Evolutionary conservation across 169 alveolate genomes (phyloP).

Genomic region (Plasmodium coatneyi): DNA sequence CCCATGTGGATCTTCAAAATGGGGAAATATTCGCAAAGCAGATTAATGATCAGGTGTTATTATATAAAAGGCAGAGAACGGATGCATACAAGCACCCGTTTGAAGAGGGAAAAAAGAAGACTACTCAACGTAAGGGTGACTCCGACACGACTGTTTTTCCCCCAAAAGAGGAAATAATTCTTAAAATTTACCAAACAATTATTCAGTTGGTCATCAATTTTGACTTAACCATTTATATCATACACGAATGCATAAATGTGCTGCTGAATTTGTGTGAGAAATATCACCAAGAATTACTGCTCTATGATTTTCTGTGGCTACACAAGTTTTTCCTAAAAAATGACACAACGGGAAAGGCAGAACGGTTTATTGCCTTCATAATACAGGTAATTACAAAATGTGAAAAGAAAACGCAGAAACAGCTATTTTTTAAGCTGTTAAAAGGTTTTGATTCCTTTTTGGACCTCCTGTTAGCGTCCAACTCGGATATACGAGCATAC

Average conservation of each 20-base stretch:
- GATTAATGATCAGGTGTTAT: background rate
- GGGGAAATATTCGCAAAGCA: background rate
- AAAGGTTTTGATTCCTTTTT: conserved; percentile 9
- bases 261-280: conserved; percentile 17
- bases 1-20: background rate
- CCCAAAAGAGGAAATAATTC: background rate
- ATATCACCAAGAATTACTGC: conserved; percentile 15
- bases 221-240: conserved; percentile 47
- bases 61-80: conserved; percentile 16
- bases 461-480: conserved; percentile 4
- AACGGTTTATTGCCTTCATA: conserved; percentile 43
- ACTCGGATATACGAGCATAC: conserved; percentile 19
- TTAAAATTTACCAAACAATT: conserved; percentile 24
- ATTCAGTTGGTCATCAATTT: conserved; percentile 19
- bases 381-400: conserved; percentile 17
- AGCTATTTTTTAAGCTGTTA: conserved; percentile 1
- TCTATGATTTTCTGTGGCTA: conserved; percentile 16
- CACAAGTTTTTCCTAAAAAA: conserved; percentile 34
- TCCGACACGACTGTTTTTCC: background rate
- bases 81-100: background rate
- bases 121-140: background rate
- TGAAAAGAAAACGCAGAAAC: background rate
- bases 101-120: background rate
- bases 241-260: conserved; percentile 42
- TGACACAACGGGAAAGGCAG: background rate